Evolutionary conservation across 2,329 filamentous ascomycete genomes (phyloP).

Genomic region (Xylaria sp.): DNA sequence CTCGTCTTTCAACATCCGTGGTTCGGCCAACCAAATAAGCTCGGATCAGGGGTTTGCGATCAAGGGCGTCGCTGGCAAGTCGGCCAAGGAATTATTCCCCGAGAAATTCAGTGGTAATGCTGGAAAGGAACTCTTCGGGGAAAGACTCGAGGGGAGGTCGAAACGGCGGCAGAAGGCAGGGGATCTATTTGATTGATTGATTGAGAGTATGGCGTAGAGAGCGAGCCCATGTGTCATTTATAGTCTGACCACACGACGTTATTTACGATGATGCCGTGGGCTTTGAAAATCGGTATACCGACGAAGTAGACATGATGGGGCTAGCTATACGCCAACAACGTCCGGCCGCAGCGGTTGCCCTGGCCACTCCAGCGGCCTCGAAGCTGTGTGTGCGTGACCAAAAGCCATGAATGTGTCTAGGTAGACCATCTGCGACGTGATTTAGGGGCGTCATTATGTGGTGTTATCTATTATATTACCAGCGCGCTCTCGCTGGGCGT

Average conservation of each 20-base stretch:
- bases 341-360: no score
- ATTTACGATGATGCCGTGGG: background rate
- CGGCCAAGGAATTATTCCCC: conserved; percentile 70
- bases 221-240: background rate
- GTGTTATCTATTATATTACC: no score
- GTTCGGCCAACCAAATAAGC: conserved; percentile 52
- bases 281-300: background rate
- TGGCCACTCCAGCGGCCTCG: no score
- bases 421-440: no score
- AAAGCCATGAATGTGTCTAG: no score
- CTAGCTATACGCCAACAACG: no score
- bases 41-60: conserved; percentile 61
- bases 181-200: conserved; percentile 69
- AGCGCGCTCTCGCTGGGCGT: no score
- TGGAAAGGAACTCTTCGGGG: conserved; percentile 71
- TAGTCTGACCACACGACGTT: background rate
- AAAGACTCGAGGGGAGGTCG: conserved; percentile 60
- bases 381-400: no score
- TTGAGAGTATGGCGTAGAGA: background rate
- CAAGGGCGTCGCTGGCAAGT: conserved; percentile 62
- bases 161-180: conserved; percentile 68
- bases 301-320: no score
- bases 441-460: no score
- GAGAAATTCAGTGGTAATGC: conserved; percentile 62
- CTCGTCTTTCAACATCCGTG: conserved; percentile 61